Evolutionary conservation across 1,139 yeast species (phyloP), one percentile per base, ranked within the genome.

Genomic region (Maudiozyma humilis): DNA sequence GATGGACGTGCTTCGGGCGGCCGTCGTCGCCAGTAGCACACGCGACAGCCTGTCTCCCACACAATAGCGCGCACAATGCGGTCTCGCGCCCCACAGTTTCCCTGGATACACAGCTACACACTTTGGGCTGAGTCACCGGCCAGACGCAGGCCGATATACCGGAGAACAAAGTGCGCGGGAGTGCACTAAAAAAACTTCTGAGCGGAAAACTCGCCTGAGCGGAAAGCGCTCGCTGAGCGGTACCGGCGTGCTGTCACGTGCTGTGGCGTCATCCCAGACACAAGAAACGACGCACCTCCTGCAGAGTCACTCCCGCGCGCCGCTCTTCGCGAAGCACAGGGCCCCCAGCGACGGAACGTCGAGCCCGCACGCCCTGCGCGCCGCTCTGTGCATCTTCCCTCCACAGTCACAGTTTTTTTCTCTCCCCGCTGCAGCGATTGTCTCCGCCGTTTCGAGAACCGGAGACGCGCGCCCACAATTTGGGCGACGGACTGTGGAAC

Each of bases 211-310:
- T n/a, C n/a, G n/a, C n/a, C n/a, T n/a, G n/a, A n/a, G n/a, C n/a
- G n/a, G n/a, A n/a, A n/a, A n/a, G n/a, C n/a, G n/a, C n/a, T n/a
- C n/a, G n/a, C n/a, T n/a, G 38, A 19, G 38, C 15, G 16, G 27
- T 20, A 8, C 6, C 8, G 16, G 27, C 38, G 38, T 35, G 30
- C 23, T 25, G 27, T 35, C 38, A 35, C 38, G 38, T 35, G 38
- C 15, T 35, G 38, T 35, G 38, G 38, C 38, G 38, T 35, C 38
- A 13, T 30, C 23, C 3, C n/a, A n/a, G n/a, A n/a, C n/a, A n/a
- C n/a, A n/a, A n/a, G n/a, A n/a, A n/a, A n/a, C n/a, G n/a, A n/a
- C n/a, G n/a, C n/a, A n/a, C n/a, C n/a, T n/a, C n/a, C 27, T 10
- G 27, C 27, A 6, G 8, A 6, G 27, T 23, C 8, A 6, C 10